Base-by-base conservation (phyloP, 2,329 filamentous ascomycete genomes). In the Talaromyces sp. region DNA sequence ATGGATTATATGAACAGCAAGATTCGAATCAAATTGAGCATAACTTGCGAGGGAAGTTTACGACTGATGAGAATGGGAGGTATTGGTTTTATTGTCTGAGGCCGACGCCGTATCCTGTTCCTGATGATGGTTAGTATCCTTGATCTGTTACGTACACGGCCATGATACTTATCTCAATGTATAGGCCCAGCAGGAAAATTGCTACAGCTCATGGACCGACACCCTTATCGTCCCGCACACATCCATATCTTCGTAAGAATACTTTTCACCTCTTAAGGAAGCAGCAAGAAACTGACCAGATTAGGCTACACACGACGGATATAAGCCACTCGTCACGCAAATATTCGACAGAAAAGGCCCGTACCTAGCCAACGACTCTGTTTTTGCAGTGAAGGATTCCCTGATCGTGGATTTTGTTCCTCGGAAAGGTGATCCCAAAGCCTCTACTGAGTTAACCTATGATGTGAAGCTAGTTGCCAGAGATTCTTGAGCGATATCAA, bases 21-120 rank as follows among this genome's bases (percentile, higher is more conserved):
- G 90, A 93, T 69, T 80, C 84, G 0, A 78, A 85, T 1, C 90
- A 93, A 78, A 81, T 84, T 7, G 90, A 93, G 64, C 87, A 87
- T 77, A 93, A 93, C 74, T 82, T 93, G 24, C 85, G 90, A 3
- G 91, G 91, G 6, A 86, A 87, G 54, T 92, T 93, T 73, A 83
- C 80, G 60, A 92, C 90, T 1, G 88, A 89, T 67, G 79, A 79
- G 6, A 79, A 89, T 22, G 90, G 90, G 1, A 79, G 81, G 16
- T 93, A 90, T 74, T 81, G 80, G 1, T 81, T 88, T 66, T 87
- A 88, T 73, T 87, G 85, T 68, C 72, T 90, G 60, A 81, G 85
- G 8, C 87, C 88, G 13, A 87, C 86, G 8, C 80, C 81, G 22
- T 88, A 85, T 69, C 85, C 82, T 0, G 82, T 86, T 57, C 83